Evolutionary conservation across 768 basidiomycete species (phyloP), one percentile per base, ranked within the genome.

Genomic region (Lentinula raphanica): DNA sequence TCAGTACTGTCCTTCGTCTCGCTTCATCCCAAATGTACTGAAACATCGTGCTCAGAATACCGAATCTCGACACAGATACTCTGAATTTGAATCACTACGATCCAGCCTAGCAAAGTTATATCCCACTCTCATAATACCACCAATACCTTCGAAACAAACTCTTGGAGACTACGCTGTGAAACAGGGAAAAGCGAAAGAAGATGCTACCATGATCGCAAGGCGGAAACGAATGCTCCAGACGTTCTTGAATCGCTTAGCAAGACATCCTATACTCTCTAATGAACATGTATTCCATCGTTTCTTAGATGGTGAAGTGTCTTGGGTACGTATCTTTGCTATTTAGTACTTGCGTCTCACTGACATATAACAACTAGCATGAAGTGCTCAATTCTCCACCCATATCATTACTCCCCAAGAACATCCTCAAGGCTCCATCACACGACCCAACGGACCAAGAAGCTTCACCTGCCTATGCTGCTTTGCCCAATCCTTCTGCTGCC

Each of bases 201-300:
- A 99, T 69, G 85, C 86, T 2, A 82, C 88, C 1, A 84, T 98
- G 76, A 98, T 99, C 69, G 84, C 92, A 2, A 79, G 92, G 62
- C 81, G 97, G 60, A 96, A 94, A 71, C 86, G 97, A 49, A 92
- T 98, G 87, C 77, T 99, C 29, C 91, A 94, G 70, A 95, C 93
- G 3, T 99, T 98, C 74, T 76, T 99, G 45, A 95, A 96, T 67
- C 83, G 97, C 54, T 71, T 96, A 53, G 88, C 86, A 15, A 81
- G 86, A 31, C 97, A 98, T 72, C 93, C 92, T n/a, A 96, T 97
- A 57, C 71, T 98, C 50, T 95, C 94, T 5, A 92, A 94, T 56
- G 97, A 98, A 64, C 92, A 95, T 72, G 87, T 98, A 38, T 95
- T 98, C 64, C 94, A 97, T 71, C 83, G 94, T 7, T 99, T 99